Base-by-base conservation (phyloP, 75 land plant species). In the Pinus taeda region DNA sequence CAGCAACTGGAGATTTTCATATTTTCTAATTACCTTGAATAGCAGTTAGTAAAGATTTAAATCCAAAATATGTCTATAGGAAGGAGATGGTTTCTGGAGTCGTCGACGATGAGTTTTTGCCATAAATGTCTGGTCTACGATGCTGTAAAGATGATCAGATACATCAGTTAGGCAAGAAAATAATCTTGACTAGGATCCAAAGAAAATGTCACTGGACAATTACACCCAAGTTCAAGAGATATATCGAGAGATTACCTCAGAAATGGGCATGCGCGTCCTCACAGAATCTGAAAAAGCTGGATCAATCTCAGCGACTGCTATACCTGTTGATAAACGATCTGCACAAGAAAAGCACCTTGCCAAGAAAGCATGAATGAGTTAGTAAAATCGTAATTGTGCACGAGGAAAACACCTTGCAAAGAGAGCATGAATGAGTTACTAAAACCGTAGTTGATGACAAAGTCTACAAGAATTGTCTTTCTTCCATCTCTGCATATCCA, bases 251-350 rank as follows among this genome's bases (percentile, higher is more conserved):
- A 37, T 78, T 77, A 91, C 93, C 86, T 85, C 69, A 26, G 84
- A 71, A 36, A 91, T 80, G 29, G 93, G 93, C 91, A 91, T 89
- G 60, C 78, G 83, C 37, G 83, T 73, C 74, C 93, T 82, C 49
- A 91, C 89, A 57, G 93, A 85, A 76, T 92, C 85, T 60, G 89
- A 76, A 33, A 77, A 55, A 58, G 85, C 78, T 39, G 90, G 77
- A 78, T 92, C 88, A 80, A 92, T 88, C 57, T 92, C 94, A 75
- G 92, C 94, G 20, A 92, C 78, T 60, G 86, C 84, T 60, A 92
- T 77, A 45, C 94, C 94, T 13, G 92, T 92, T 30, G 88, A 74
- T 59, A 85, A 42, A 65, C 90, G 86, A 88, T 92, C 94, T 92
- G 83, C 73, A 78, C 75, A 22, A 72, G 13, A 4, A 78, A 71